Conservation (phyloP, 148 eudicot species). For the Linanthus parryae region DNA sequence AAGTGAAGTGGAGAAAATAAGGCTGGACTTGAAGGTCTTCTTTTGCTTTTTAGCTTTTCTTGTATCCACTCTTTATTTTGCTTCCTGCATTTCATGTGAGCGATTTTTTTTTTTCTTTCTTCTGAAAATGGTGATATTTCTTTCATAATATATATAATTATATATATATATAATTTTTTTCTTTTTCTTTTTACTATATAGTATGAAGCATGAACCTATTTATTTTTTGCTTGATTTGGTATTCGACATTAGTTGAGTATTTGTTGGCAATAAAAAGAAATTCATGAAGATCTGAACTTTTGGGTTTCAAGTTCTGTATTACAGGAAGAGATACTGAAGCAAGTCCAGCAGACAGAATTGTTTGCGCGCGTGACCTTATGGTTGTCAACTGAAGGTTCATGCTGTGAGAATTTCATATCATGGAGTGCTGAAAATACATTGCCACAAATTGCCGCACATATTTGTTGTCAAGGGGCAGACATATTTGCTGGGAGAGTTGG, state of each 20-base stretch:
- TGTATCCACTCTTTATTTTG: no score
- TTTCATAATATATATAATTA: no score
- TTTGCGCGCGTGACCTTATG: conserved; percentile 22
- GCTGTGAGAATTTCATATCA: conserved; percentile 6
- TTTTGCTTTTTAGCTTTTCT: background rate
- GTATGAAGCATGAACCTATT: background rate
- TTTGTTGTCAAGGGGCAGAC: conserved; percentile 42
- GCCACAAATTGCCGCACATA: conserved; percentile 21
- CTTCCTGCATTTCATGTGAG: no score
- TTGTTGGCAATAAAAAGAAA: no score
- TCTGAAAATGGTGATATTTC: no score
- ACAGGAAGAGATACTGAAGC: conserved; percentile 41
- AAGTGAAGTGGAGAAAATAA: conserved; percentile 30
- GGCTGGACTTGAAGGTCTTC: conserved; percentile 31
- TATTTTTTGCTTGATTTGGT: no score
- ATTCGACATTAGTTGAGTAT: no score
- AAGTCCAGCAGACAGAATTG: conserved; percentile 38
- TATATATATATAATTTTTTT: background rate
- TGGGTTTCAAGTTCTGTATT: conserved; percentile 10
- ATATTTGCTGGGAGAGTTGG: conserved; percentile 20
- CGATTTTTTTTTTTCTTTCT: no score
- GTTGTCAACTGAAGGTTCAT: conserved; percentile 14
- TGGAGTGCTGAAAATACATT: conserved; percentile 19
- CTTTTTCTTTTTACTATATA: background rate
- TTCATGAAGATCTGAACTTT: background rate